Evolutionary conservation across 352 stramenopile species (phyloP).

Genomic region (Phytopythium sindhum): DNA sequence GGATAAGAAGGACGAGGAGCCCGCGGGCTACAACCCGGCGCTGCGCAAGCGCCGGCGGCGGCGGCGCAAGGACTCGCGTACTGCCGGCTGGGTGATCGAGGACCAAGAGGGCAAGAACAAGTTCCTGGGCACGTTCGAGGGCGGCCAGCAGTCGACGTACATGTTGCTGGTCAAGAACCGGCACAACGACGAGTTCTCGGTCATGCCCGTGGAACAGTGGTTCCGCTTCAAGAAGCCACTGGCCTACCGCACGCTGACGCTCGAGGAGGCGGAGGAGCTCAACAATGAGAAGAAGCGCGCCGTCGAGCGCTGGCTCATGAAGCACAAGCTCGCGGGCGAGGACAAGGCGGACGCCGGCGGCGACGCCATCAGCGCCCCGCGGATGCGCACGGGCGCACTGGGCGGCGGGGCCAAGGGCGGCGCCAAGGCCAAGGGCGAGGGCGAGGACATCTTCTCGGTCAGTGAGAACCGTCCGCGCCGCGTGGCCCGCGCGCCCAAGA

Average conservation of each 20-base stretch:
- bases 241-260: constrained; percentile 78
- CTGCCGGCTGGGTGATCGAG: constrained; percentile 81
- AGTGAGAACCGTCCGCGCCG: constrained; percentile 47
- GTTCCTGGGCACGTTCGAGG: constrained; percentile 79
- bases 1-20: constrained; percentile 70
- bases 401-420: constrained; percentile 15
- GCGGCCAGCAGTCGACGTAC: constrained; percentile 81
- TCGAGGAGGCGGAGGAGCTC: constrained; percentile 82
- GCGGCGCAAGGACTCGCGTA: constrained; percentile 72
- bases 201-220: constrained; percentile 86
- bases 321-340: constrained; percentile 80
- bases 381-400: constrained; percentile 67
- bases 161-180: constrained; percentile 86
- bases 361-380: constrained; percentile 60
- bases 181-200: constrained; percentile 86
- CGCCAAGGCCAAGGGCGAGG: constrained; percentile 35
- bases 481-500: constrained; percentile 45
- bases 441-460: constrained; percentile 68
- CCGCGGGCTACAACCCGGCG: constrained; percentile 68
- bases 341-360: constrained; percentile 47
- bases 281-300: constrained; percentile 89
- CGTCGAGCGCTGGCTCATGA: constrained; percentile 87
- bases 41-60: constrained; percentile 72
- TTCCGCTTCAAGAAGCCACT: constrained; percentile 89
- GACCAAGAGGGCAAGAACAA: constrained; percentile 81